Evolutionary conservation across 306 rosid genomes (phyloP), one percentile per base, ranked within the genome.

Genomic region (Styphnolobium japonicum): DNA sequence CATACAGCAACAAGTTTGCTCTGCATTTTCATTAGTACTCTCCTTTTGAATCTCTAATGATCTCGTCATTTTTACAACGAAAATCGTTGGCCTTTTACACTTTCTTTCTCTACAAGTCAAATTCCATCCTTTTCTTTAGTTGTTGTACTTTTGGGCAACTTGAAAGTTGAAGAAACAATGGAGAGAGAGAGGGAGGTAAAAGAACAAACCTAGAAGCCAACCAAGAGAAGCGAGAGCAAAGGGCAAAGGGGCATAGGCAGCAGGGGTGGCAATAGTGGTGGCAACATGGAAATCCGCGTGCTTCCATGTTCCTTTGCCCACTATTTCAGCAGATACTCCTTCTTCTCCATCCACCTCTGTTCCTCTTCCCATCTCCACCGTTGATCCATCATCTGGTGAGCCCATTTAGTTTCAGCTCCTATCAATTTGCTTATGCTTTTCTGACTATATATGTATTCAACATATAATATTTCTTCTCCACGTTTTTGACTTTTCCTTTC

Each of bases 151-250:
- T n/a, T n/a, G n/a, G n/a, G n/a, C n/a, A n/a, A n/a, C n/a, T n/a
- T n/a, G n/a, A n/a, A n/a, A n/a, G n/a, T 27, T 27, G 31, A 27
- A 27, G 31, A 27, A 27, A 27, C 31, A 27, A 16, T 6, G 34
- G 8, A 2, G 6, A 25, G 14, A 21, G 33, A 66, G 5, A 56
- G 40, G 18, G 68, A 23, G 23, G 27, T 3, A 14, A 64, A 52
- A 11, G 8, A n/a, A 75, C 55, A 12, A 80, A 89, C 97, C 94
- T 7, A 90, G 87, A 68, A 92, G 85, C 94, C 97, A 92, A 60
- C 92, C 90, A 1, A 92, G 93, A 71, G 97, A 90, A 71, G 93
- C 93, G 6, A 92, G 88, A 77, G 97, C 94, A 19, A 92, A 92
- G 36, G 94, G 97, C 68, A 92, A 77, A 40, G 93, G 92, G 25